Base-by-base conservation (phyloP, 2,329 filamentous ascomycete genomes). In the Aspergillus felis region DNA sequence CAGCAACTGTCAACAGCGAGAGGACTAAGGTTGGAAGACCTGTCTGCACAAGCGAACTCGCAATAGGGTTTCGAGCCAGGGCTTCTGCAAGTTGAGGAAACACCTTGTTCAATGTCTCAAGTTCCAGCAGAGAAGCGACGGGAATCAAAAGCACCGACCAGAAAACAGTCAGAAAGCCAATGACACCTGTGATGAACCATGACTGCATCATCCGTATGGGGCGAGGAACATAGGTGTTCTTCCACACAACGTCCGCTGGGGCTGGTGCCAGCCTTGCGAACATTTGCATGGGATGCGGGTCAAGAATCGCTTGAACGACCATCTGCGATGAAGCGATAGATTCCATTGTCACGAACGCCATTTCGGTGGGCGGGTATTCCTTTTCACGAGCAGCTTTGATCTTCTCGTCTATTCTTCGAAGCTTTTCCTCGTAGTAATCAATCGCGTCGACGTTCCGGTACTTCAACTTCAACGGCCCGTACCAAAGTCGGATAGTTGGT, bases 291-390 rank as follows among this genome's bases (percentile, higher is more conserved):
- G 95, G 94, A 10, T 90, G 88, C 3, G 94, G 92, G 69, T 97
- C 93, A 54, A 99, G 86, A 10, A 96, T 87, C 3, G 94, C 92
- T 74, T 99, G 94, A 47, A 96, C 91, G 25, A 92, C 91, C 92
- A 97, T 96, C 77, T 99, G 94, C 62, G 84, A 86, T 22, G 92
- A 88, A 14, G 92, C 90, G 51, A 96, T 94, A 3, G 91, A 94
- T 76, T 97, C 91, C 91, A 99, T 95, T 0, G 94, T 97, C 42
- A 99, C 90, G 73, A 99, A 97, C 1, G 95, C 95, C 59, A 95
- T 83, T 51, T 93, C 88, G 0, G 87, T 92, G 0, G 94, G 82
- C 5, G 82, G 78, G 66, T 92, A 97, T 3, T 89, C 83, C 71
- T 90, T 90, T 67, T 86, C 85, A 28, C 94, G 85, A 10, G 91